Evolutionary conservation across 768 basidiomycete species (phyloP), one percentile per base, ranked within the genome.

Genomic region (Sarcodon sp.): DNA sequence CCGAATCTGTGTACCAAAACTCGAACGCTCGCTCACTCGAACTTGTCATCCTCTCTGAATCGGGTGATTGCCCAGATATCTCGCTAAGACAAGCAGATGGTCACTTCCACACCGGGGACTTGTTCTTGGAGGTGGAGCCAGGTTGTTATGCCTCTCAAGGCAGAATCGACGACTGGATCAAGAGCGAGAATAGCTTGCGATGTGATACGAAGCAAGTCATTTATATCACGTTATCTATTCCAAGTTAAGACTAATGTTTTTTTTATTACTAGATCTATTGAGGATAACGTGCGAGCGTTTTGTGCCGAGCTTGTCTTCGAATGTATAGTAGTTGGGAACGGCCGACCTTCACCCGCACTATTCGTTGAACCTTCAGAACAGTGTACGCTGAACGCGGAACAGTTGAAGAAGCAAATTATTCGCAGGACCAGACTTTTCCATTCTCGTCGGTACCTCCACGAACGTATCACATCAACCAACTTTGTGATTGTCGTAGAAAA

Each of bases 81-180:
- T 75, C 76, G 1, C 64, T 86, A 6, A 72, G 82, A 45, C 59
- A 71, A 44, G 53, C 69, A 1, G 83, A 87, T 58, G 83, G 83
- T 6, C 68, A 83, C 57, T 85, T 83, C 66, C 85, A 85, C 60
- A 87, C 85, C 11, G 85, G 86, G 1, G 85, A 88, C 61, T 66
- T 88, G n/a, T 88, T 87, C 68, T 72, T 76, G 56, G 78, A 84
- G 60, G 66, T 70, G 13, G 53, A 65, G 1, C 68, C 75, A 1
- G 82, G 81, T 0, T 65, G 64, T 54, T 87, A 80, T 58, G 58
- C 77, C 43, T 83, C 73, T 52, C 75, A 80, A 35, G 86, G 85
- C 21, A 76, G 86, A 37, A 77, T 85, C 51, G 85, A 88, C 55
- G 85, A 88, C 62, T 87, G 85, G 86, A 87, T 88, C 61, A 88